Base-by-base conservation (phyloP, 2,329 filamentous ascomycete genomes). In the Pleoardoris graminearum region DNA sequence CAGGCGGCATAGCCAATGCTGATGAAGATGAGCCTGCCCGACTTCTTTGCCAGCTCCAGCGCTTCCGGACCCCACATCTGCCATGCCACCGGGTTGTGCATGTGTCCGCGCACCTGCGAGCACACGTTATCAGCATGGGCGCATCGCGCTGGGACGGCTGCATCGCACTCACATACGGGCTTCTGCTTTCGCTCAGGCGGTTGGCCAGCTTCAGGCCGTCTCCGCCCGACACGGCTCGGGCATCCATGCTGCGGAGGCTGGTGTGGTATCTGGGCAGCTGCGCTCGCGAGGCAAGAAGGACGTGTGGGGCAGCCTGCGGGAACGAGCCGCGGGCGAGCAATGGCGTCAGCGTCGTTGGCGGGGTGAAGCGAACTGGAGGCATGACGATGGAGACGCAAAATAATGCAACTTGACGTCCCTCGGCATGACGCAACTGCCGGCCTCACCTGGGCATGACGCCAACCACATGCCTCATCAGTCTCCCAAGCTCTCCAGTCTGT, bases 1-100 rank as follows among this genome's bases (percentile, higher is more conserved):
- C 94, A 97, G 36, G 94, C 91, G 17, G 89, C 89, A 78, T 96
- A 99, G 43, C 94, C 94, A 67, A 97, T 92, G 71, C 93, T 95
- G 56, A 97, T 79, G 69, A 97, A 97, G 54, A 99, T 86, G 53
- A 96, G 80, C 67, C 91, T 89, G 73, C 97, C 95, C 62, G 92
- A 85, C 62, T 80, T 84, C 72, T 85, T 88, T 14, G 94, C 93
- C 42, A 91, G 80, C 58, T 83, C 82, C 48, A 97, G 80, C 14
- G 90, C 85, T 66, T 91, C 86, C 19, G 87, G 81, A 61, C 88
- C 88, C 80, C 96, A 90, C 54, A 90, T 79, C 79, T 99, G 94
- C 94, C 94, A 99, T 64, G 87, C 86, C 32, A 97, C 92, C 1
- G 87, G 85, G 71, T 95, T 96, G 62, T 88, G 79, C 71, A 86